phyloP scores from a whole-genome alignment of 345 rosid species.

The Euphorbia tirucalli region DNA sequence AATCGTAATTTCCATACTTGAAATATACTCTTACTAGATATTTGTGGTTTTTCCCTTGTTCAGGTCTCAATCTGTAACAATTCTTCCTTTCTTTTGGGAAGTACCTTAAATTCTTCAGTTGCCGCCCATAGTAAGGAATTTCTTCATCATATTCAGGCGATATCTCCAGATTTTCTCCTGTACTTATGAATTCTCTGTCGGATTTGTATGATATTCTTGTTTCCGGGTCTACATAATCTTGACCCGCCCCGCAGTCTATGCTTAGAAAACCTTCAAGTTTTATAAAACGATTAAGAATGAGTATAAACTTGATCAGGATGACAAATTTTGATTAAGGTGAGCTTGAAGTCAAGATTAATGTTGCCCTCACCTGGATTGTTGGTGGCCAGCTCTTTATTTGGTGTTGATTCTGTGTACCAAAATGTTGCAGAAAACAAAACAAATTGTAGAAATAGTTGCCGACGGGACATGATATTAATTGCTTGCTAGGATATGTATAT shows the following conservation, averaged over 20 bases:
- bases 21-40: slow-evolving; percentile 31
- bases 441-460: too few relatives aligned
- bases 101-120: slow-evolving; percentile 16
- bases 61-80: slow-evolving; percentile 30
- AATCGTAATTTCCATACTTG: slow-evolving; percentile 37
- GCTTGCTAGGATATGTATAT: too few relatives aligned
- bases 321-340: too few relatives aligned
- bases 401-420: too few relatives aligned
- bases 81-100: slow-evolving; percentile 31
- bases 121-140: not conserved
- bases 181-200: not conserved
- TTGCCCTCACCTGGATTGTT: too few relatives aligned
- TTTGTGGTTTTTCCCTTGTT: slow-evolving; percentile 18
- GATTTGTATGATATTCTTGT: not conserved
- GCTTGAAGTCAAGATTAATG: too few relatives aligned
- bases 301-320: too few relatives aligned
- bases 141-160: not conserved
- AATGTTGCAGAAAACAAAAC: too few relatives aligned
- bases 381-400: too few relatives aligned
- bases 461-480: too few relatives aligned
- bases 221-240: not conserved
- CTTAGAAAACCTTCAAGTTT: not conserved
- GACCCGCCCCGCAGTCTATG: not conserved
- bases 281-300: not conserved
- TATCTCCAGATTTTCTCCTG: not conserved